Evolutionary conservation across 306 rosid species (phyloP).

Genomic region (Vachellia collinsii): DNA sequence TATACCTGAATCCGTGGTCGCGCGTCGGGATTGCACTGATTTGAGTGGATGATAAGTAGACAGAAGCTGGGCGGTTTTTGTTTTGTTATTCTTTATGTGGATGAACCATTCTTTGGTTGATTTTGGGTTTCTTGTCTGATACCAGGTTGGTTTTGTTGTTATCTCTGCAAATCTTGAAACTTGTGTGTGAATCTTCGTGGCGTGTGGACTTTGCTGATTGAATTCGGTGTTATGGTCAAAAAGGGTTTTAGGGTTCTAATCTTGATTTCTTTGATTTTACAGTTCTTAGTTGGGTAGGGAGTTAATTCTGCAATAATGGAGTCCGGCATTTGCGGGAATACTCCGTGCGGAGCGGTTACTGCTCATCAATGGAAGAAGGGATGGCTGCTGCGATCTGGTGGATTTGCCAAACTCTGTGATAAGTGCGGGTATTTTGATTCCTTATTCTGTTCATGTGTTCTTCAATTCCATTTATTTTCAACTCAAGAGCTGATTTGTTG

Average conservation of each 20-base stretch:
- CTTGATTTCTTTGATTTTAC: slow-evolving; percentile 44
- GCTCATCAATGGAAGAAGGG: slow-evolving; percentile 78
- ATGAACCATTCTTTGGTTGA: slow-evolving; percentile 32
- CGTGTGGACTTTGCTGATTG: slow-evolving; percentile 27
- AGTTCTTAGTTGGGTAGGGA: slow-evolving; percentile 8
- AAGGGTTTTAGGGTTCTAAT: slow-evolving; percentile 61
- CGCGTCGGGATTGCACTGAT: slow-evolving; percentile 29
- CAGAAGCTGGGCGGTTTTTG: slow-evolving; percentile 28
- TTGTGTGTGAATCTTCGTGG: slow-evolving; percentile 35
- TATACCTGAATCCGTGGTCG: background rate
- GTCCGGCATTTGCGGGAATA: slow-evolving; percentile 72
- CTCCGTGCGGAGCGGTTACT: slow-evolving; percentile 50
- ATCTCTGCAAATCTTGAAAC: slow-evolving; percentile 39
- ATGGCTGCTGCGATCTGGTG: slow-evolving; percentile 91
- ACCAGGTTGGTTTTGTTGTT: slow-evolving; percentile 26
- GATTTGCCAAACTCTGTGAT: slow-evolving; percentile 83
- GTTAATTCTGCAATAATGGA: slow-evolving; percentile 66
- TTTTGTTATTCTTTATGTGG: slow-evolving; percentile 18
- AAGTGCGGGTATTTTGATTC: slow-evolving; percentile 79
- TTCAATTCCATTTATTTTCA: slow-evolving; percentile 37
- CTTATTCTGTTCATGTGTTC: slow-evolving; percentile 23
- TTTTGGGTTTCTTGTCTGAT: slow-evolving; percentile 30
- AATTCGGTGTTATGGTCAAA: slow-evolving; percentile 36
- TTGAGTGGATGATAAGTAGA: slow-evolving; percentile 13
- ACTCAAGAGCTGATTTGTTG: slow-evolving; percentile 31